These are phyloP conservation scores for Hirschfeldia incana DNA, from an alignment of 345 rosid genomes.

Conservation along the genomic window DNA sequence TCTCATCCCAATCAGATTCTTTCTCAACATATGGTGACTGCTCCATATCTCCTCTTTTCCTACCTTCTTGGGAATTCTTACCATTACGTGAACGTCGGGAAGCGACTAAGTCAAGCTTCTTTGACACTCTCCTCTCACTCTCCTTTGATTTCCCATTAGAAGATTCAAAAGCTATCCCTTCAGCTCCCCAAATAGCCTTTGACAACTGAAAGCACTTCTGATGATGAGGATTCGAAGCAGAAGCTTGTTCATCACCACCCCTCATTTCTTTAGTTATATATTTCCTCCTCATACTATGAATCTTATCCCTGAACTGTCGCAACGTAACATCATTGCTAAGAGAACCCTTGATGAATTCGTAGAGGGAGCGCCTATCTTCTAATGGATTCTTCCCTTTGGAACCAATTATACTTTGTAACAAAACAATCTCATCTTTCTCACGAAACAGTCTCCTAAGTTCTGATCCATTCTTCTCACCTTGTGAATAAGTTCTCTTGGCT, in stretches of 20 bases:
- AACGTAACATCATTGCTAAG: neutral
- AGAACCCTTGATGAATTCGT: no score
- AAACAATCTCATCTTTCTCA: no score
- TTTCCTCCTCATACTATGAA: no score
- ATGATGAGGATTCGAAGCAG: neutral
- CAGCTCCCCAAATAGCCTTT: neutral
- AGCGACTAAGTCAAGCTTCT: neutral
- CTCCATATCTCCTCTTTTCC: neutral
- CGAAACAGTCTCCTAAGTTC: no score
- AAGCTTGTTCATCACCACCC: neutral
- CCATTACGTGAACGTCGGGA: neutral
- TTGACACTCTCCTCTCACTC: neutral
- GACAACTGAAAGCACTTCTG: neutral
- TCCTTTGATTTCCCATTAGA: neutral
- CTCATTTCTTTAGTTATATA: neutral
- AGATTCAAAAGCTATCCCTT: neutral
- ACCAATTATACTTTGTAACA: no score
- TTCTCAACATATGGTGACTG: neutral
- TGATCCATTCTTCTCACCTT: neutral
- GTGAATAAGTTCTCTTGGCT: neutral
- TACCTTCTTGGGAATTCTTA: neutral
- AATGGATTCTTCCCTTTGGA: no score
- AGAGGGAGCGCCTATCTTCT: no score
- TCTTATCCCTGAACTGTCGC: neutral
- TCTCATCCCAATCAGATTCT: constrained; percentile 3